Evolutionary conservation across 371 early-diverging fungal species (phyloP).

Genomic region (Mortierella polycephala): DNA sequence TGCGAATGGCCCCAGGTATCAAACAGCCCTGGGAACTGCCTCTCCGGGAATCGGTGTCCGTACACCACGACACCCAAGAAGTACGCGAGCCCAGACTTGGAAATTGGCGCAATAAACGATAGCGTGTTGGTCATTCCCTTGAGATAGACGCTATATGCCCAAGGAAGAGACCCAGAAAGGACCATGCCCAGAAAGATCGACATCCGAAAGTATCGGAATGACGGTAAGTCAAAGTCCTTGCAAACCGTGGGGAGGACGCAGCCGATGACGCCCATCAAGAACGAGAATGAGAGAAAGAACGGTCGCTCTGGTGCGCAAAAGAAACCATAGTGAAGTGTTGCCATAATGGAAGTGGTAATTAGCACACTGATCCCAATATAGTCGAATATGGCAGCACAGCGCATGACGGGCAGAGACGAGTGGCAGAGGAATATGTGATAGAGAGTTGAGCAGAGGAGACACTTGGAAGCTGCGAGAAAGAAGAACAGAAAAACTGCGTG

Average conservation of each 20-base stretch:
- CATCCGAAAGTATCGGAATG: conserved; percentile 65
- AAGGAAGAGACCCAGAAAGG: conserved; percentile 66
- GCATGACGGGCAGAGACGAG: conserved; percentile 63
- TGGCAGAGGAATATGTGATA: conserved; percentile 79
- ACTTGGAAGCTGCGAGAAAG: conserved; percentile 71
- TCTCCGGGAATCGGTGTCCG: conserved; percentile 79
- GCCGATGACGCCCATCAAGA: conserved; percentile 67
- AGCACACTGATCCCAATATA: conserved; percentile 77
- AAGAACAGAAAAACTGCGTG: conserved; percentile 66
- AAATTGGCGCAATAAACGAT: conserved; percentile 64
- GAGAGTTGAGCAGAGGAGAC: conserved; percentile 74
- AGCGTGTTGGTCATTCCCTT: conserved; percentile 58
- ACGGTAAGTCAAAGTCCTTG: conserved; percentile 61
- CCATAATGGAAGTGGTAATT: conserved; percentile 71
- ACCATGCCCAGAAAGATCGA: conserved; percentile 72
- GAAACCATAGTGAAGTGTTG: conserved; percentile 72
- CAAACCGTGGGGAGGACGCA: conserved; percentile 67
- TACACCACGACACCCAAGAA: conserved; percentile 71
- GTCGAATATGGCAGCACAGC: conserved; percentile 73
- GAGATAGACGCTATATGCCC: conserved; percentile 61
- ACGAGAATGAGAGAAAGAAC: conserved; percentile 67
- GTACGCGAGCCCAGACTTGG: conserved; percentile 64
- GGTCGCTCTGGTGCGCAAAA: conserved; percentile 64
- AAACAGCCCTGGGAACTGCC: conserved; percentile 78
- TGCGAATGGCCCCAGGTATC: conserved; percentile 82